Percentiles rank a stretch among this genome's conserved stretches.
phyloP scores from a whole-genome alignment of 306 rosid genomes.

The Rubus parviflorus region DNA sequence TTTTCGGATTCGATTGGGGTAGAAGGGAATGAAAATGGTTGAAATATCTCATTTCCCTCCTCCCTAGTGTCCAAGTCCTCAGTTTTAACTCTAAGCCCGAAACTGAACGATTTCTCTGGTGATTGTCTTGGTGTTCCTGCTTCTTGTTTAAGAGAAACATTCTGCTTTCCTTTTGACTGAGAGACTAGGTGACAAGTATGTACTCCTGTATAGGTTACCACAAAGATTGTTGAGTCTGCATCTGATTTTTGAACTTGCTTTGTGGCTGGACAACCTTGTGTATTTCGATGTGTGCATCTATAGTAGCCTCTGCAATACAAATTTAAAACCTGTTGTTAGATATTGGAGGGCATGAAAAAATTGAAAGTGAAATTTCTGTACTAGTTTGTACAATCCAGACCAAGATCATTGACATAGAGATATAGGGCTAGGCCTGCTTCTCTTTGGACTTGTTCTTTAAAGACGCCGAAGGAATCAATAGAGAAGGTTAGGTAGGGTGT shows the following conservation, averaged over 20 bases:
- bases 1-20: slow-evolving; percentile 37
- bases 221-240: slow-evolving; percentile 40
- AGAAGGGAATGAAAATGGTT: slow-evolving; percentile 46
- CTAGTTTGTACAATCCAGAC: background rate
- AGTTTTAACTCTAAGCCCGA: slow-evolving; percentile 43
- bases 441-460: background rate
- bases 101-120: slow-evolving; percentile 18
- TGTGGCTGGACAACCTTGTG: slow-evolving; percentile 78
- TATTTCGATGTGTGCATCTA: slow-evolving; percentile 69
- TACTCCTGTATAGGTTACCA: slow-evolving; percentile 56
- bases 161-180: slow-evolving; percentile 30
- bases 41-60: slow-evolving; percentile 32
- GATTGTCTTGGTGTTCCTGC: slow-evolving; percentile 29
- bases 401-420: background rate
- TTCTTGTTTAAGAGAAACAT: slow-evolving; percentile 17
- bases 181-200: slow-evolving; percentile 65
- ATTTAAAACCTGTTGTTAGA: slow-evolving; percentile 23
- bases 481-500: background rate
- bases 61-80: slow-evolving; percentile 42
- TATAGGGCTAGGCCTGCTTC: background rate
- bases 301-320: slow-evolving; percentile 65
- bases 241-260: slow-evolving; percentile 84
- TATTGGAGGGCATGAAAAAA: background rate
- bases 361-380: background rate
- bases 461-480: background rate